A percentile compares a stretch with the other conserved stretches of the same genome.
phyloP scores from a whole-genome alignment of 441 rosid species.

The Gossypium davidsonii region DNA sequence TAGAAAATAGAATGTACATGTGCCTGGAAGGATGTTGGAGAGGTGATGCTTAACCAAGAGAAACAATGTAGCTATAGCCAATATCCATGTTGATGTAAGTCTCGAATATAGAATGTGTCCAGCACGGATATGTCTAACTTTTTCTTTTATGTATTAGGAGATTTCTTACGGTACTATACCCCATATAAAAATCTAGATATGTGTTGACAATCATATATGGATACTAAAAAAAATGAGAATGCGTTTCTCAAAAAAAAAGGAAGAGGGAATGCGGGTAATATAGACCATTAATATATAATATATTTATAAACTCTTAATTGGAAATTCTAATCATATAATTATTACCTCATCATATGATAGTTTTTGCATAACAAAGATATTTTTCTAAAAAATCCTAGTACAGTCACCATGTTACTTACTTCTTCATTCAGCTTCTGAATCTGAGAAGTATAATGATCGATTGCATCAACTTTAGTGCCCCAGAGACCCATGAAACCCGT shows the following conservation, averaged over 20 bases:
- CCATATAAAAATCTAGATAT: background rate
- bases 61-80: background rate
- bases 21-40: background rate
- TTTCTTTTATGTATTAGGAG: background rate
- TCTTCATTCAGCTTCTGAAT: slow-evolving; percentile 38
- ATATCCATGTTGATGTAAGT: background rate
- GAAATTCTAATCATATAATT: background rate
- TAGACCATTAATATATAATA: background rate
- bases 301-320: background rate
- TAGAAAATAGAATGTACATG: background rate
- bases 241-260: too few species aligned
- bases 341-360: background rate
- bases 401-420: slow-evolving; percentile 34
- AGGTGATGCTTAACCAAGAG: background rate
- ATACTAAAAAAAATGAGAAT: too few species aligned
- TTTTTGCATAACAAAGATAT: slow-evolving; percentile 21
- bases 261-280: too few species aligned
- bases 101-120: background rate
- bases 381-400: background rate
- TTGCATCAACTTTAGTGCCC: slow-evolving; percentile 75
- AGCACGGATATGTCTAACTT: background rate
- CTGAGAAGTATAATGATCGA: slow-evolving; percentile 57
- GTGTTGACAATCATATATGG: background rate
- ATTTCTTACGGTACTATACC: background rate
- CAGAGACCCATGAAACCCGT: slow-evolving; percentile 72